These are phyloP conservation scores for Simmondsia chinensis DNA, from an alignment of 148 eudicot genomes.

Conservation along the genomic window DNA sequence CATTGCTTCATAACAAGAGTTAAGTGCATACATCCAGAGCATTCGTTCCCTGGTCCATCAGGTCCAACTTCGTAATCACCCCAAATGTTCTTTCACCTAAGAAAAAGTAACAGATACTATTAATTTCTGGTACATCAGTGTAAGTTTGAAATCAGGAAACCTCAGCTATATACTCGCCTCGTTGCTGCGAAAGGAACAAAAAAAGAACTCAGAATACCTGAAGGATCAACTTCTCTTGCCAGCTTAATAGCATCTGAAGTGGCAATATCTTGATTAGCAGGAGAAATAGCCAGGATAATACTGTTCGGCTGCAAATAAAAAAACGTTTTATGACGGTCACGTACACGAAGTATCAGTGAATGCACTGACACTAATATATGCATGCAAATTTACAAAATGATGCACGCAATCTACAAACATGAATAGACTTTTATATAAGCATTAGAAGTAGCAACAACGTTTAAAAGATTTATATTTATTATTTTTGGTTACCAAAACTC, in stretches of 20 bases:
- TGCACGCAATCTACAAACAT: no score
- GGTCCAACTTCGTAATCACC: slow-evolving; percentile 91
- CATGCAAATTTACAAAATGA: no score
- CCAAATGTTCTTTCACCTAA: slow-evolving; percentile 98
- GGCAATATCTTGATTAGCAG: slow-evolving; percentile 99
- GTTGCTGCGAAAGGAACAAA: slow-evolving; percentile 4
- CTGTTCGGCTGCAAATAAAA: slow-evolving; percentile 68
- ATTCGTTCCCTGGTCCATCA: slow-evolving; percentile 97
- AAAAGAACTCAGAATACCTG: slow-evolving; percentile 36
- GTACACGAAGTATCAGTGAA: no score
- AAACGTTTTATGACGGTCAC: neutral
- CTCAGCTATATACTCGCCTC: neutral
- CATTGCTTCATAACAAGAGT: no score
- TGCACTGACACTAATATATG: no score
- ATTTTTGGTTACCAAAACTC: no score
- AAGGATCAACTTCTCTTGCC: slow-evolving; percentile 97
- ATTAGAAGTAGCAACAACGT: no score
- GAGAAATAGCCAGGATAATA: slow-evolving; percentile 97
- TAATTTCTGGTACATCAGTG: neutral
- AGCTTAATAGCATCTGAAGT: slow-evolving; percentile 99
- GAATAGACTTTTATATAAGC: slow-evolving; percentile 3
- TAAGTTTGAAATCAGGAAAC: neutral
- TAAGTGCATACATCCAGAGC: slow-evolving; percentile 69
- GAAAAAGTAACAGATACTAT: slow-evolving; percentile 3
- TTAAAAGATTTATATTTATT: no score